Conservation (phyloP, 176 grass and related monocot genomes). For the Otatea glauca region DNA sequence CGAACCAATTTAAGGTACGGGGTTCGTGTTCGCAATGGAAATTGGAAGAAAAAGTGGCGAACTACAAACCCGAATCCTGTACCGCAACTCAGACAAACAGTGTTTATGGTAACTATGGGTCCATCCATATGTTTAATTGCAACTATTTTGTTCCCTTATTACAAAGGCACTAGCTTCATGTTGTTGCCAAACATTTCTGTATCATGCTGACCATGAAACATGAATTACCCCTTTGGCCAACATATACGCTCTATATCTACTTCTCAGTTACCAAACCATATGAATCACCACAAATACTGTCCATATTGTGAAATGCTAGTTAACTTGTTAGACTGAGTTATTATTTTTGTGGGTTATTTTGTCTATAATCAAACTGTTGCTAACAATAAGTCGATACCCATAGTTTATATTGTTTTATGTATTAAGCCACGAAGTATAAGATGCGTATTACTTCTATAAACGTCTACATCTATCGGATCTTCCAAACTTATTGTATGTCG, state of each 20-base stretch:
- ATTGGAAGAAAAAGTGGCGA: too few species aligned
- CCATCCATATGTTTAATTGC: neutral
- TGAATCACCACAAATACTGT: neutral
- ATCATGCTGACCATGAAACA: conserved; percentile 20
- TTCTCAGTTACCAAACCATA: conserved; percentile 14
- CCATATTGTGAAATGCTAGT: neutral
- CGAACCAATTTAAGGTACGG: too few species aligned
- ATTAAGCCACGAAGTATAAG: conserved; percentile 2
- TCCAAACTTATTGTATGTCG: neutral
- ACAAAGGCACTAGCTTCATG: neutral
- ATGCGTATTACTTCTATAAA: conserved; percentile 1
- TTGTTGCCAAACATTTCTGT: neutral
- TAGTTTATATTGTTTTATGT: conserved; percentile 9
- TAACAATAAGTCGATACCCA: neutral
- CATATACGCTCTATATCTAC: neutral
- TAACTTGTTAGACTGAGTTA: neutral
- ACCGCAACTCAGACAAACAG: too few species aligned
- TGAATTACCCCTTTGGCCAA: neutral
- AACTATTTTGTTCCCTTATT: neutral
- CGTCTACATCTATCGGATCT: neutral
- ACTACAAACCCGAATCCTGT: too few species aligned
- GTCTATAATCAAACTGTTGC: neutral
- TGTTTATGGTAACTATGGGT: too few species aligned
- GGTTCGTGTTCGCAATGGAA: too few species aligned
- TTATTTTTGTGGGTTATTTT: neutral